Evolutionary conservation across 208 protist genomes (phyloP), one percentile per base, ranked within the genome.

Genomic region (Leishmania mexicana): DNA sequence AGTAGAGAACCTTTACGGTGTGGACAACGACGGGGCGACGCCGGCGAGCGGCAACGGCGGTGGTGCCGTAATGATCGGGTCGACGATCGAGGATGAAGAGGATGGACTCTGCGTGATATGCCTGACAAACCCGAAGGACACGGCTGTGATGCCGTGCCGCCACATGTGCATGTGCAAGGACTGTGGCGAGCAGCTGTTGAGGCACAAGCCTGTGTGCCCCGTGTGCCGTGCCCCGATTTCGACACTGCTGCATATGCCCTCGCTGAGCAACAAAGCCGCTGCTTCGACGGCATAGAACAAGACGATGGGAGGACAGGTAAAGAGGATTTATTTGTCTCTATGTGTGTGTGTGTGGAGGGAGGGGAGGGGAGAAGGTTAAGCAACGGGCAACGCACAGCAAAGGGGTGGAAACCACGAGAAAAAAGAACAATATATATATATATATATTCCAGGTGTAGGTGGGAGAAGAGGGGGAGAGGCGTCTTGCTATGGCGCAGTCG

Each of bases 141-240:
- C 96, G 5, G 91, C 92, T 0, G 95, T 99, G 38, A 97, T 99
- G 90, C 97, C 98, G 60, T 99, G 98, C 81, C 92, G 98, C 24
- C 97, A 99, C 83, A 96, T 99, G 96, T 98, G 96, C 81, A 93
- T 99, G 83, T 99, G 97, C 86, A 93, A 95, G 84, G 89, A 90
- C 54, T 99, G 97, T 81, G 97, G 96, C n/a, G 93, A 98, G 89
- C 86, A 96, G 84, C 92, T 99, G 75, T 83, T 97, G 58, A 88
- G 93, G 73, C 95, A 97, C 86, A 97, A 95, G 78, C 96, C 97
- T 35, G 98, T 98, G 71, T 99, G 97, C 88, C 97, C 97, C 8
- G 96, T 99, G 38, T 99, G 97, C 90, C 91, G 97, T 62, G 91
- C 92, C 2, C 87, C 88, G 3, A 97, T 98, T 49, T 96, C 93